phyloP scores from a whole-genome alignment of 176 grass and related monocot genomes.

The Carex kokanica region DNA sequence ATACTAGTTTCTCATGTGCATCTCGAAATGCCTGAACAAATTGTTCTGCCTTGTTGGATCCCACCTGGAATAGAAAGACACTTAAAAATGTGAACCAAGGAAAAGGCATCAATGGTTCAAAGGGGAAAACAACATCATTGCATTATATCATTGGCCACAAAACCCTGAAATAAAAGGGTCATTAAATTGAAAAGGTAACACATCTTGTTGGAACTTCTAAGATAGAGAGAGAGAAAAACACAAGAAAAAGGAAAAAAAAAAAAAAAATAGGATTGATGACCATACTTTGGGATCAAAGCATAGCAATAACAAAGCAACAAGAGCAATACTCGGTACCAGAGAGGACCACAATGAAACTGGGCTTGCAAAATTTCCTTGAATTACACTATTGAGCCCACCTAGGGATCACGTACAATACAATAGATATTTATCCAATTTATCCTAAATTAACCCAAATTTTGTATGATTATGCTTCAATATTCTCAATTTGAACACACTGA shows the following conservation, averaged over 20 bases:
- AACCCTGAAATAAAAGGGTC: background rate
- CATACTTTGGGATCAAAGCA: background rate
- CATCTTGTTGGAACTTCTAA: background rate
- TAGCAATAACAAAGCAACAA: background rate
- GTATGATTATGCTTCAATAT: background rate
- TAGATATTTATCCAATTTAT: background rate
- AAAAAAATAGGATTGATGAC: background rate
- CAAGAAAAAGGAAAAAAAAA: background rate
- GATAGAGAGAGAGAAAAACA: background rate
- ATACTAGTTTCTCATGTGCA: constrained; percentile 75
- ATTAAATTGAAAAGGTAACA: background rate
- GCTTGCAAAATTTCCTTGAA: background rate
- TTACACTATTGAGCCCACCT: background rate
- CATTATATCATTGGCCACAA: background rate
- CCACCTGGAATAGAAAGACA: constrained; percentile 43
- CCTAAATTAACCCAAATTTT: background rate
- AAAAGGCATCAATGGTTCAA: background rate
- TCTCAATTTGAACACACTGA: background rate
- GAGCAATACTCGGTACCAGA: background rate
- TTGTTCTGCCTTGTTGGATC: constrained; percentile 54
- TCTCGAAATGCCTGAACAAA: constrained; percentile 71
- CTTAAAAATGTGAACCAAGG: background rate
- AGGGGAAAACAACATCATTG: background rate
- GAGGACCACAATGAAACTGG: background rate
- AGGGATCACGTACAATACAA: background rate